phyloP scores from a whole-genome alignment of 768 basidiomycete species.

The Mycena maculata region DNA sequence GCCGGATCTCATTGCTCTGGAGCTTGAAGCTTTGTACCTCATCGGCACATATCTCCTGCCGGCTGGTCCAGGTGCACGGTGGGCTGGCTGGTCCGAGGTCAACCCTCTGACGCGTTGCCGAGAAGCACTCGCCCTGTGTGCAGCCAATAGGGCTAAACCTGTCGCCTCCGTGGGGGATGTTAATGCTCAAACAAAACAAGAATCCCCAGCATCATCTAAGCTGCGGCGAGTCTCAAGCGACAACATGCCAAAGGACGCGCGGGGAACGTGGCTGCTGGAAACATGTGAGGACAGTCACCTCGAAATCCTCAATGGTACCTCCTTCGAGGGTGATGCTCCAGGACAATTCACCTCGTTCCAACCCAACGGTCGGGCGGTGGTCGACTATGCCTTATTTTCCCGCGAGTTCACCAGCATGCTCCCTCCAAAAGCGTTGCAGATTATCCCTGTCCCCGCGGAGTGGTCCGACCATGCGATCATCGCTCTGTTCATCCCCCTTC shows the following conservation, averaged over 20 bases:
- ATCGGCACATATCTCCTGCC: slow-evolving; percentile 11
- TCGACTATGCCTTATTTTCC: slow-evolving; percentile 5
- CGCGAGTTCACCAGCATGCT: background rate
- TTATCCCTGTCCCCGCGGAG: background rate
- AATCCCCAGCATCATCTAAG: background rate
- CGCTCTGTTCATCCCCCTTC: background rate
- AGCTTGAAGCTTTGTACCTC: background rate
- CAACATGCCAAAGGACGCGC: background rate
- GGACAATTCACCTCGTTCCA: slow-evolving; percentile 10
- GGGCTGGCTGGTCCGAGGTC: background rate
- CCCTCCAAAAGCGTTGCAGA: background rate
- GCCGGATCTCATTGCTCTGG: slow-evolving; percentile 9
- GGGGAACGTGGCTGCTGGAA: background rate
- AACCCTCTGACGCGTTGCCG: background rate
- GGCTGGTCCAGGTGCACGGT: background rate
- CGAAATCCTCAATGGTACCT: slow-evolving; percentile 7
- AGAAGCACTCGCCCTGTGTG: background rate
- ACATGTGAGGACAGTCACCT: background rate
- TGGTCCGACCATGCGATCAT: slow-evolving; percentile 14
- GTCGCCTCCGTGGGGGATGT: background rate
- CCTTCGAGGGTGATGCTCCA: background rate
- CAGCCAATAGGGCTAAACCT: background rate
- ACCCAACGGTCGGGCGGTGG: background rate
- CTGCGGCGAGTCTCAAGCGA: background rate
- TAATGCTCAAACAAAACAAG: background rate